phyloP scores from a whole-genome alignment of 2,329 filamentous ascomycete species.

The Cladosporium sphaerospermum region DNA sequence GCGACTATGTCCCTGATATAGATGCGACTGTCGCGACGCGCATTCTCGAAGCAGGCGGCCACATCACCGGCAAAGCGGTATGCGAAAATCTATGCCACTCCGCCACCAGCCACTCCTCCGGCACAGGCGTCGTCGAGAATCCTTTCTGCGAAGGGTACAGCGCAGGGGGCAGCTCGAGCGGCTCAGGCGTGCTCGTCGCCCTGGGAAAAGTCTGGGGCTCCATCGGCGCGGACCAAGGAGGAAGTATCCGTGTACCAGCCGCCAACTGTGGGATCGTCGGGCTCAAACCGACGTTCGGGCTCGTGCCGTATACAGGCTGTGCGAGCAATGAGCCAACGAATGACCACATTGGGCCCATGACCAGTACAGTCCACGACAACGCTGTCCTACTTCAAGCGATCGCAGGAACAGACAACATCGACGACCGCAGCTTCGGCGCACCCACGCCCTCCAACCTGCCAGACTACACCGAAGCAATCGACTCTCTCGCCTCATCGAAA shows the following conservation, averaged over 20 bases:
- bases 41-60: constrained; percentile 39
- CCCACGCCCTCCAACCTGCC: constrained; percentile 25
- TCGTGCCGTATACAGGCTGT: constrained; percentile 47
- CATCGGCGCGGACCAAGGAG: constrained; percentile 36
- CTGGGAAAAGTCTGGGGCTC: constrained; percentile 33
- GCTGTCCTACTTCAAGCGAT: constrained; percentile 41
- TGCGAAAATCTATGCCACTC: constrained; percentile 42
- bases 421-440: constrained; percentile 32
- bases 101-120: constrained; percentile 18
- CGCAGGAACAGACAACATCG: constrained; percentile 46
- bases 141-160: constrained; percentile 42
- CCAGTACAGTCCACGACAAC: constrained; percentile 38
- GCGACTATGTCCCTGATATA: constrained; percentile 31
- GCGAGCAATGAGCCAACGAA: constrained; percentile 37
- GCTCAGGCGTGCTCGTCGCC: constrained; percentile 39
- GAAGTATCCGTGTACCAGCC: constrained; percentile 34
- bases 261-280: constrained; percentile 33
- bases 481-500: constrained; percentile 12
- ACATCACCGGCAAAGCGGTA: constrained; percentile 40
- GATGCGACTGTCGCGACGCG: constrained; percentile 44
- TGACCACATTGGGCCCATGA: constrained; percentile 45
- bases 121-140: constrained; percentile 34
- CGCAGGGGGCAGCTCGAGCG: constrained; percentile 44
- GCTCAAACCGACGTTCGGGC: constrained; percentile 44
- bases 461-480: constrained; percentile 20